Conservation (phyloP, 78 protist genomes). For the Dictyostelium discoideum region DNA sequence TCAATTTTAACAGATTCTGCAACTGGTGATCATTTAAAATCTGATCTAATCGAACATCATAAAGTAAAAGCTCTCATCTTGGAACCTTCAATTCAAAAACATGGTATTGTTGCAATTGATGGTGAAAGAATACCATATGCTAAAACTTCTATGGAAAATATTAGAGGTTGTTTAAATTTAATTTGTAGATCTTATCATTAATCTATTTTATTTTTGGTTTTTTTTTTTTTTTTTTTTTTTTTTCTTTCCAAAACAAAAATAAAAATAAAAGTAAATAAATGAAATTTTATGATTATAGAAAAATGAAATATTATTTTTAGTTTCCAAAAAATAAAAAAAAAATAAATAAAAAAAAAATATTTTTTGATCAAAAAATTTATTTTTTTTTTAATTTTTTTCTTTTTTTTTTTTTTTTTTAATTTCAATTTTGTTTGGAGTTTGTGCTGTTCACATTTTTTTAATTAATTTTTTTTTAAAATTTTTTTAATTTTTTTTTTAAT, state of each 20-base stretch:
- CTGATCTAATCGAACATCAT: constrained; percentile 30
- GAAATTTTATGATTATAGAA: too few relatives aligned
- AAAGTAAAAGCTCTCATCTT: constrained; percentile 46
- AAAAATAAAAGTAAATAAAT: not conserved
- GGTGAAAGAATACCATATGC: constrained; percentile 74
- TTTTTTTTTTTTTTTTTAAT: too few relatives aligned
- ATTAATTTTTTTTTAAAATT: too few relatives aligned
- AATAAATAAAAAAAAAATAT: too few relatives aligned
- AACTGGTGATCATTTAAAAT: constrained; percentile 53
- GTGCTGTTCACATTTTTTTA: too few relatives aligned
- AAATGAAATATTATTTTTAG: not conserved
- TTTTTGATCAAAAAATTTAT: too few relatives aligned
- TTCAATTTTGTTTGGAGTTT: too few relatives aligned
- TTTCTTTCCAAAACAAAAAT: not conserved
- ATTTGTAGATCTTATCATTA: constrained; percentile 41
- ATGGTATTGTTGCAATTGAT: constrained; percentile 62
- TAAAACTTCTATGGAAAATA: constrained; percentile 58
- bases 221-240: not conserved
- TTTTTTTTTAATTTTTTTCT: too few relatives aligned
- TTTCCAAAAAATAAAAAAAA: too few relatives aligned
- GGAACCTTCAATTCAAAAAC: constrained; percentile 31
- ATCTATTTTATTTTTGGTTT: not conserved
- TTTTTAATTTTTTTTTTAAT: too few relatives aligned
- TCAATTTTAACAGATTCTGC: constrained; percentile 50
- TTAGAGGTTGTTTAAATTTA: constrained; percentile 68